A percentile compares a stretch with the other conserved stretches of the same genome.
phyloP scores from a whole-genome alignment of 2,329 filamentous ascomycete species.

The Ambrosiella beaveri region DNA sequence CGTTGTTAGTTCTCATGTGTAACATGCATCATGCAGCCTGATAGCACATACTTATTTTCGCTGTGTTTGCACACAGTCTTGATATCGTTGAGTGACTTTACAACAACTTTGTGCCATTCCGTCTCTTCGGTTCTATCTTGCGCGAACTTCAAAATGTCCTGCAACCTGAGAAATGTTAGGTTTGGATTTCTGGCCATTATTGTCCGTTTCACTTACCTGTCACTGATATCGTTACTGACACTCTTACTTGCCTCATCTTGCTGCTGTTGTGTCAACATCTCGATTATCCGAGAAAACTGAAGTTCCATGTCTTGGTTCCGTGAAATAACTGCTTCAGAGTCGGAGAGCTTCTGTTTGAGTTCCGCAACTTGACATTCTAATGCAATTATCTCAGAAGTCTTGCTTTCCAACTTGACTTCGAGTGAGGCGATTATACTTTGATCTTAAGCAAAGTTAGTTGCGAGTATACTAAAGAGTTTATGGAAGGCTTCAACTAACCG shows the following conservation, averaged over 20 bases:
- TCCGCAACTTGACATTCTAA: conserved; percentile 2
- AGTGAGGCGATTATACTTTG: background rate
- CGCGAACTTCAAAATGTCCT: conserved; percentile 1
- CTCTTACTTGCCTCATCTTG: no score
- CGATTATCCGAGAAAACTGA: background rate
- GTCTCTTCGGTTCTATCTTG: conserved; percentile 1
- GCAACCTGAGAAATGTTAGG: background rate
- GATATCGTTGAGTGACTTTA: conserved; percentile 6
- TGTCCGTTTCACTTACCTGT: no score
- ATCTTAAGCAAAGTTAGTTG: conserved; percentile 2
- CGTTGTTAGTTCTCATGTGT: background rate
- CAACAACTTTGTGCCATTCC: background rate
- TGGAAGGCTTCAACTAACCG: background rate
- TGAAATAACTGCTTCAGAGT: background rate
- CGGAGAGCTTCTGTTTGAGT: conserved; percentile 3
- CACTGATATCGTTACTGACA: no score
- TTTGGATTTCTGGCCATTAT: no score
- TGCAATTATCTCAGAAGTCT: background rate
- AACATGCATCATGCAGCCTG: background rate
- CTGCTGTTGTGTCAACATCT: background rate
- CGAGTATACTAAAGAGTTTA: background rate
- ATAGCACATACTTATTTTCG: conserved; percentile 1
- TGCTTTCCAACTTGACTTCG: background rate
- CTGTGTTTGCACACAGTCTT: background rate
- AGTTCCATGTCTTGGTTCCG: conserved; percentile 1